These are phyloP conservation scores for Phaeolepiota aurea DNA, from an alignment of 768 basidiomycete species.

Conservation along the genomic window DNA sequence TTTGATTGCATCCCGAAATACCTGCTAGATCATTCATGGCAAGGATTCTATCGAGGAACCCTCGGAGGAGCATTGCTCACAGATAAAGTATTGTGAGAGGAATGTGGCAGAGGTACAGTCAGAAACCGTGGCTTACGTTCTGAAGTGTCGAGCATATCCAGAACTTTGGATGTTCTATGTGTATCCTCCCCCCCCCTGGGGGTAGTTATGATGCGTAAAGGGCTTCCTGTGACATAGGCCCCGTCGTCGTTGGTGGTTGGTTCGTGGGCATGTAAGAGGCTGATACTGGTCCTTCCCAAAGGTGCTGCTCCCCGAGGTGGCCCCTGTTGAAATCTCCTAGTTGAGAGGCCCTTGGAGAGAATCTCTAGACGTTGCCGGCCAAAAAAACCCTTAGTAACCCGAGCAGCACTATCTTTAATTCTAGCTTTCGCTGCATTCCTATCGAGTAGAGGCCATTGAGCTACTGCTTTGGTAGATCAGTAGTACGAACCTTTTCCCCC, in stretches of 20 bases:
- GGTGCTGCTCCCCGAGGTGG: no score
- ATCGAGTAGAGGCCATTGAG: neutral
- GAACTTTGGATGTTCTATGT: constrained; percentile 20
- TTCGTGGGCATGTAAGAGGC: neutral
- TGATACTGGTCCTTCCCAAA: no score
- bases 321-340: constrained; percentile 8
- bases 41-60: constrained; percentile 31
- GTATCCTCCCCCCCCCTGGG: no score
- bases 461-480: neutral
- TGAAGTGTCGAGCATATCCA: constrained; percentile 30
- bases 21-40: constrained; percentile 36
- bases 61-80: constrained; percentile 26
- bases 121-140: constrained; percentile 33
- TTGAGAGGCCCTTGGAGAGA: constrained; percentile 29
- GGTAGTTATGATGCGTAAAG: no score
- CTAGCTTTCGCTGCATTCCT: constrained; percentile 56
- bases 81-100: no score
- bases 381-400: constrained; percentile 53
- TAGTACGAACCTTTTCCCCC: constrained; percentile 51
- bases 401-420: constrained; percentile 44
- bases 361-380: constrained; percentile 51
- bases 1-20: constrained; percentile 16
- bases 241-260: neutral
- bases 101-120: no score
- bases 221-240: neutral